Evolutionary conservation across 768 basidiomycete genomes (phyloP), one percentile per base, ranked within the genome.

Genomic region (Russula sp.): DNA sequence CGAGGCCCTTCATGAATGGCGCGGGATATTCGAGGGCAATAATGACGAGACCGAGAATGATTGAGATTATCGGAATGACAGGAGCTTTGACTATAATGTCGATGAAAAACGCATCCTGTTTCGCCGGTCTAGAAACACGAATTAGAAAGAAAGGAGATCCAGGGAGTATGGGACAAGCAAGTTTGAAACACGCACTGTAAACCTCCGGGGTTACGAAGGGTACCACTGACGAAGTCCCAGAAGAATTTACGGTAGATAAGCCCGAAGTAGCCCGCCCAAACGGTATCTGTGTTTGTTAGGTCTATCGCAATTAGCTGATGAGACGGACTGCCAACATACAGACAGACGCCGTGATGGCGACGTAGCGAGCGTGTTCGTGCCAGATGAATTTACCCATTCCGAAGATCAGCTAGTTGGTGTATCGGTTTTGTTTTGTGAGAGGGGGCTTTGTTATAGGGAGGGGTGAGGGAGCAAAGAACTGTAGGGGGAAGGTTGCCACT

Each of bases 211-310:
- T 84, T 81, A 66, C 89, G 87, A 62, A 92, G 73, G 62, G 81
- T 87, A 53, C 90, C 93, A 64, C 85, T 87, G n/a, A 93, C 77
- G 73, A 96, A 92, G 78, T 96, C 94, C 90, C 91, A 96, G 78
- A 96, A 94, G 83, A 92, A 96, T 78, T 96, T 96, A 75, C 92
- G 90, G 77, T 85, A 94, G 70, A 88, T 78, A 16, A 94, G 74
- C 20, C 86, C 94, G 77, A 84, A 95, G 76, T 90, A 87, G 36
- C 83, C 79, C 16, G 89, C 87, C 92, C 90, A 92, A 13, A 92
- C 77, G 62, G 86, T 83, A 73, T 91, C 91, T 92, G 66, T 44
- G 32, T 49, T 62, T 42, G 63, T 63, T 46, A 14, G 28, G 55
- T 38, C 6, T 10, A 34, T 40, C 56, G 44, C 42, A 9, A 58